Conservation (phyloP, 495 filamentous ascomycete genomes). For the Aspergillus sclerotiicarbonarius region DNA sequence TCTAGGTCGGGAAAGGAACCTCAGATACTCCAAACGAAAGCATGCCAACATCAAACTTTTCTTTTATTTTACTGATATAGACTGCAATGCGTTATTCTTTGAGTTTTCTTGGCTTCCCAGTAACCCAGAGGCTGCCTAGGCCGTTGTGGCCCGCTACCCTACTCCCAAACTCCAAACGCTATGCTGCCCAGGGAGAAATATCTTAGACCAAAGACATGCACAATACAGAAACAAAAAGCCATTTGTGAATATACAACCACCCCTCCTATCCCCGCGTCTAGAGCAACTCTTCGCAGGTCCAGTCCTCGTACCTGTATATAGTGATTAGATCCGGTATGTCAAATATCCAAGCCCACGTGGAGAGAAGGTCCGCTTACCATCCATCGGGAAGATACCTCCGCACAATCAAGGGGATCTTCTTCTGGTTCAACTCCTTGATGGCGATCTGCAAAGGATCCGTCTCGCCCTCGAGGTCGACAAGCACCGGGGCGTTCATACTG, state of each 20-base stretch:
- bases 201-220: slow-evolving; percentile 18
- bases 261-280: slow-evolving; percentile 24
- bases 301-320: slow-evolving; percentile 88
- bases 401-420: slow-evolving; percentile 96
- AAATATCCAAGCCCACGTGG: not conserved
- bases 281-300: slow-evolving; percentile 94
- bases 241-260: slow-evolving; percentile 19
- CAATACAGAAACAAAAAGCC: slow-evolving; percentile 16
- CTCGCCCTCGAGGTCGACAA: slow-evolving; percentile 95
- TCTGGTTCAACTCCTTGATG: slow-evolving; percentile 93
- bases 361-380: slow-evolving; percentile 61
- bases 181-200: slow-evolving; percentile 37
- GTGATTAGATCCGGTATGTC: slow-evolving; percentile 1
- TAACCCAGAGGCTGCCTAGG: slow-evolving; percentile 15
- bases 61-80: slow-evolving; percentile 15
- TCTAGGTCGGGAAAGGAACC: not conserved
- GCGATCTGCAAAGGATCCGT: slow-evolving; percentile 97
- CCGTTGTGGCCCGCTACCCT: slow-evolving; percentile 16
- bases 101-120: slow-evolving; percentile 14
- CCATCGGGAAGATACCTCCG: slow-evolving; percentile 94
- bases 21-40: not conserved
- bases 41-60: slow-evolving; percentile 19
- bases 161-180: slow-evolving; percentile 44
- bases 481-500: slow-evolving; percentile 96
- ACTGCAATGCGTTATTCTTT: slow-evolving; percentile 17